These are phyloP conservation scores for Chernovozyma sophiae-reginae DNA, from an alignment of 1,139 yeast genomes.

Conservation along the genomic window DNA sequence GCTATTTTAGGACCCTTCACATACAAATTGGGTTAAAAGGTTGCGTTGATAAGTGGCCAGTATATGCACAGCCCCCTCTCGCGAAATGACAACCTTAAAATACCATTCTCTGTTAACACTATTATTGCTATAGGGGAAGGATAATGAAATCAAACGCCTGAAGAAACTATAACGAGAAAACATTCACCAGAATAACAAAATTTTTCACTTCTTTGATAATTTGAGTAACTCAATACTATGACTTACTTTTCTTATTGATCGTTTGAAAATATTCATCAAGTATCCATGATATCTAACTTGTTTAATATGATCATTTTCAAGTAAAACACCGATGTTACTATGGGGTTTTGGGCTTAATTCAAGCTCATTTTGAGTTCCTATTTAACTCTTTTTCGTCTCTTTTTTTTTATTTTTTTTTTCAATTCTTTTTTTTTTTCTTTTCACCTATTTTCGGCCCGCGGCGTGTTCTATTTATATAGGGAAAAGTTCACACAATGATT, in stretches of 20 bases:
- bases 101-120: background rate
- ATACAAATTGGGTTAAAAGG: background rate
- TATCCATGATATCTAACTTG: no score
- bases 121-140: background rate
- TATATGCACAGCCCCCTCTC: background rate
- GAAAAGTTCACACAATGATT: background rate
- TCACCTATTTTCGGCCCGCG: background rate
- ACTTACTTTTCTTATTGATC: no score
- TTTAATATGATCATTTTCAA: no score
- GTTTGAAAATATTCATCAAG: no score
- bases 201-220: background rate
- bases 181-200: no score
- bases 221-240: background rate
- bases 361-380: no score
- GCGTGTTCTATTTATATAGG: conserved; percentile 1
- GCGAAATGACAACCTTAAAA: background rate
- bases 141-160: no score
- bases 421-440: conserved; percentile 1
- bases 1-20: background rate
- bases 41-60: background rate
- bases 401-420: no score
- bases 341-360: no score
- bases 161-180: no score
- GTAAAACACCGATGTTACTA: no score
- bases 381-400: no score